Conservation (phyloP, 441 rosid species). For the Theobroma grandiflorum region DNA sequence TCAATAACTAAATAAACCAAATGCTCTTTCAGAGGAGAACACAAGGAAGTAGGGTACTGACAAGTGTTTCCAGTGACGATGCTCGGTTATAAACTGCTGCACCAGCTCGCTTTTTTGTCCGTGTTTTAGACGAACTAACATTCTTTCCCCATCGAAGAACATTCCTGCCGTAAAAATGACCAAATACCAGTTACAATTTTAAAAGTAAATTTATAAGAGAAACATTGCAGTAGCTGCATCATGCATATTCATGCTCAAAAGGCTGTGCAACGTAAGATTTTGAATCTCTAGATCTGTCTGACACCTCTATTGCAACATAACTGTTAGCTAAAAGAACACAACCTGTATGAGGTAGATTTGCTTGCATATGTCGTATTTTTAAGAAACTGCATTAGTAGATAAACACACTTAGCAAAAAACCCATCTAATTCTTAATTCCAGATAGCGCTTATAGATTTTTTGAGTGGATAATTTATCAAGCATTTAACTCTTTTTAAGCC, state of each 20-base stretch:
- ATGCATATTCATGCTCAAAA: not conserved
- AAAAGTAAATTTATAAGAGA: not conserved
- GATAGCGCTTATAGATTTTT: not conserved
- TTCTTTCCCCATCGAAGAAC: constrained; percentile 91
- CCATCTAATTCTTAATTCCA: not conserved
- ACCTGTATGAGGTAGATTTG: not conserved
- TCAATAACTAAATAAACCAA: not conserved
- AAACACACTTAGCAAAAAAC: not conserved
- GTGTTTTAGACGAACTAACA: constrained; percentile 70
- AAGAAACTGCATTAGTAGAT: not conserved
- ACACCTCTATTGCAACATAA: not conserved
- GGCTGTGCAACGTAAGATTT: not conserved
- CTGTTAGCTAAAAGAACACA: not conserved
- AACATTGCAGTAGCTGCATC: too few relatives aligned
- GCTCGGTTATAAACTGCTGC: constrained; percentile 87
- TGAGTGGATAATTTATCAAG: constrained; percentile 3
- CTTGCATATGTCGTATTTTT: not conserved
- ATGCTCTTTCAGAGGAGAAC: not conserved
- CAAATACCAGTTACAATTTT: not conserved
- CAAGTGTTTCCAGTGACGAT: constrained; percentile 88
- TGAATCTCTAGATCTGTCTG: constrained; percentile 15
- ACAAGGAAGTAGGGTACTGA: constrained; percentile 40
- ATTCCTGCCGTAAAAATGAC: constrained; percentile 50
- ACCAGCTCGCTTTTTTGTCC: constrained; percentile 82
- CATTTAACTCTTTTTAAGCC: not conserved